These are phyloP conservation scores for Salvia splendens DNA, from an alignment of 257 asterid species.

Conservation along the genomic window DNA sequence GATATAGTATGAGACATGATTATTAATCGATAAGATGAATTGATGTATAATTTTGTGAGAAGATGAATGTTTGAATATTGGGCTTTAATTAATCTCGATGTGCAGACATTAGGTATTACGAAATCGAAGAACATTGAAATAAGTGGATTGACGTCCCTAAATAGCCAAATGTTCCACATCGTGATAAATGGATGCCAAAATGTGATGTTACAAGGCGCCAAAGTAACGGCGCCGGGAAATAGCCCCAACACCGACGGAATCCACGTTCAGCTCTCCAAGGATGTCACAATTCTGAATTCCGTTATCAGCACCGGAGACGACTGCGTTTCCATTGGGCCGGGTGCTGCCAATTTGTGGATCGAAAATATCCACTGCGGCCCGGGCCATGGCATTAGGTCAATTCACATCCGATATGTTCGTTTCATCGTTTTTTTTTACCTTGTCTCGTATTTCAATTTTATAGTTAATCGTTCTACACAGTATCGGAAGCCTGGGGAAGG, in stretches of 20 bases:
- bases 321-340: conserved; percentile 63
- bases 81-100: not conserved
- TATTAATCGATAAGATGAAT: too few species aligned
- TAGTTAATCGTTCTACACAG: conserved; percentile 25
- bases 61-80: too few species aligned
- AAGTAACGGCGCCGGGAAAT: conserved; percentile 35
- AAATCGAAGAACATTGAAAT: conserved; percentile 49
- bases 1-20: too few species aligned
- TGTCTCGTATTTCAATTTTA: not conserved
- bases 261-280: conserved; percentile 45
- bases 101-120: conserved; percentile 51
- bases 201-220: conserved; percentile 39
- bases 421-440: not conserved
- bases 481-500: conserved; percentile 64
- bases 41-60: too few species aligned
- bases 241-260: conserved; percentile 71
- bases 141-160: conserved; percentile 46
- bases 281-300: conserved; percentile 36
- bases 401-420: not conserved
- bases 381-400: conserved; percentile 59
- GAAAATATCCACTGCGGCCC: conserved; percentile 52
- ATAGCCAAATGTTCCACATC: conserved; percentile 62
- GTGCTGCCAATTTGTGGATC: conserved; percentile 45
- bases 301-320: conserved; percentile 58
- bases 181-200: conserved; percentile 53